A percentile compares a stretch with the other conserved stretches of the same genome.
Evolutionary conservation across 257 asterid species (phyloP).

Genomic region (Solanum corneliomulleri): DNA sequence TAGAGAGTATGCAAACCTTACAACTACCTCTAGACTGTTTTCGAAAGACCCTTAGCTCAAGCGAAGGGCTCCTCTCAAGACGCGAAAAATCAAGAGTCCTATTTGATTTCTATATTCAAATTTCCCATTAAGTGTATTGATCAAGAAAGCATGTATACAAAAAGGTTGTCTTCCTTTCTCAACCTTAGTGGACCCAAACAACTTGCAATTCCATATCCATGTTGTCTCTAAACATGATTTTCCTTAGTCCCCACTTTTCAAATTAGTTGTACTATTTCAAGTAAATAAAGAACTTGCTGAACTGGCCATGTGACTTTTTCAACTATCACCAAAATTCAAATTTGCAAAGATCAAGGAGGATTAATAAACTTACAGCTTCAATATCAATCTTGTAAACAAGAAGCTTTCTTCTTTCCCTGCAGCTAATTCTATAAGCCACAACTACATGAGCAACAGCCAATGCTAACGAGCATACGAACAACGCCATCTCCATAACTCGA

Average conservation of each 20-base stretch:
- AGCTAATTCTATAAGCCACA: conserved; percentile 79
- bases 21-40: background rate
- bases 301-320: background rate
- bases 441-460: conserved; percentile 71
- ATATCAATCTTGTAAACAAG: conserved; percentile 85
- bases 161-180: background rate
- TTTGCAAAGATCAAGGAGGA: background rate
- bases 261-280: background rate
- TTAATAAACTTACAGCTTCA: conserved; percentile 72
- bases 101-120: background rate
- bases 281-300: background rate
- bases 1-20: background rate
- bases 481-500: conserved; percentile 36
- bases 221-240: background rate
- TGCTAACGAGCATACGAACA: conserved; percentile 48
- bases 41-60: background rate
- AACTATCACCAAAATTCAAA: background rate
- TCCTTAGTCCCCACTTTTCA: background rate
- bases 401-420: conserved; percentile 82
- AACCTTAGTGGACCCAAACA: background rate
- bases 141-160: background rate
- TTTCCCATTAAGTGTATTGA: background rate
- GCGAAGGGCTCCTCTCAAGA: background rate
- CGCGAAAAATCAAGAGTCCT: background rate
- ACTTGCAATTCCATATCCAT: background rate